Conservation (phyloP, 2,329 filamentous ascomycete species). For the Xylaria sp. region DNA sequence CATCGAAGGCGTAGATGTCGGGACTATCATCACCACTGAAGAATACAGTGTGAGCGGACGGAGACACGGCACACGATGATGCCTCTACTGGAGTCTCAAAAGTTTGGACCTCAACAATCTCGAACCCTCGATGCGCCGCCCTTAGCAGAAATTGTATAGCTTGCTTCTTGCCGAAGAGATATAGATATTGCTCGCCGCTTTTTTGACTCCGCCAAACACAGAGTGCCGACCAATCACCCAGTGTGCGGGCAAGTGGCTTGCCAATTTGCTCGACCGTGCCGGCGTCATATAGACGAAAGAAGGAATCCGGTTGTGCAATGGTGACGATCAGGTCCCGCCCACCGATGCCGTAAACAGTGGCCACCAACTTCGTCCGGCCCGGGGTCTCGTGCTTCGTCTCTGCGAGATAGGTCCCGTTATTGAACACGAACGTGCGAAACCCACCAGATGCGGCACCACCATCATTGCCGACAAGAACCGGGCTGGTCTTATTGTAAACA, state of each 20-base stretch:
- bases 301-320: conserved; percentile 57
- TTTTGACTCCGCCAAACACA: conserved; percentile 57
- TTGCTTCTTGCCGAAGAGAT: conserved; percentile 58
- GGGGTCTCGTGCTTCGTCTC: conserved; percentile 51
- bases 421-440: conserved; percentile 54
- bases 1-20: conserved; percentile 53
- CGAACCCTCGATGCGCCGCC: conserved; percentile 43
- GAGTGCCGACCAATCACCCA: conserved; percentile 61
- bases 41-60: conserved; percentile 52
- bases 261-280: conserved; percentile 49
- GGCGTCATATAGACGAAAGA: conserved; percentile 55
- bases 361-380: conserved; percentile 59
- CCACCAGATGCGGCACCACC: conserved; percentile 57
- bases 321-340: conserved; percentile 55
- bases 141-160: conserved; percentile 55
- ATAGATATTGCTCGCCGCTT: conserved; percentile 57
- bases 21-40: conserved; percentile 55
- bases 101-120: conserved; percentile 58
- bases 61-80: conserved; percentile 56
- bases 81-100: conserved; percentile 56
- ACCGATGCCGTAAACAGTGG: conserved; percentile 53
- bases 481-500: conserved; percentile 52
- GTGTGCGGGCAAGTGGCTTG: conserved; percentile 49
- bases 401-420: conserved; percentile 47
- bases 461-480: conserved; percentile 59